Evolutionary conservation across 2,329 filamentous ascomycete genomes (phyloP).

Genomic region (Zymoseptoria tritici): DNA sequence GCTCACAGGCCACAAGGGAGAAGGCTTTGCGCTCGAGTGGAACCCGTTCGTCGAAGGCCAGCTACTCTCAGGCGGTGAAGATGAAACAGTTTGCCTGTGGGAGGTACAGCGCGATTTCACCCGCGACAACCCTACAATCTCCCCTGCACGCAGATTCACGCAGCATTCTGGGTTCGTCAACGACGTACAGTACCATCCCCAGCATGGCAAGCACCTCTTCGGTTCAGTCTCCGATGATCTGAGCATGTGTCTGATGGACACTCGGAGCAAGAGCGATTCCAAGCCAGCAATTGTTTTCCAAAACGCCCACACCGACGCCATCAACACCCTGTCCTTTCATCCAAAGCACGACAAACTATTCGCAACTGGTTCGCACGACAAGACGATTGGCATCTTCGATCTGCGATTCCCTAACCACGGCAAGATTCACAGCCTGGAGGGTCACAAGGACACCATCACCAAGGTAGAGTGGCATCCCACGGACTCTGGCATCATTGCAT

Average conservation of each 20-base stretch:
- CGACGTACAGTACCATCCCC: conserved; percentile 90
- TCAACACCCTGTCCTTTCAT: conserved; percentile 95
- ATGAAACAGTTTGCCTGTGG: conserved; percentile 88
- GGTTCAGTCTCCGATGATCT: conserved; percentile 93
- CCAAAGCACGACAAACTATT: conserved; percentile 82
- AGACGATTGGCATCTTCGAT: conserved; percentile 93
- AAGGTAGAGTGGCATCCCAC: conserved; percentile 92
- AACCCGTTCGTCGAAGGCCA: conserved; percentile 75
- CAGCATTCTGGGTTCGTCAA: conserved; percentile 91
- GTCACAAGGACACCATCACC: conserved; percentile 82
- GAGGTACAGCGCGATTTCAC: conserved; percentile 68
- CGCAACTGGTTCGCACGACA: conserved; percentile 89
- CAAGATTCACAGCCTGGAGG: conserved; percentile 81
- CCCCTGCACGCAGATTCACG: conserved; percentile 67
- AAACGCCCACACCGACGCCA: conserved; percentile 79
- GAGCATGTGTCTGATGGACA: conserved; percentile 84
- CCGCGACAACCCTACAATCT: conserved; percentile 60
- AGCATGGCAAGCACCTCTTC: conserved; percentile 68
- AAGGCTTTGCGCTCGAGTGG: conserved; percentile 92
- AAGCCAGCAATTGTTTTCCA: conserved; percentile 53
- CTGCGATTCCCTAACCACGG: conserved; percentile 62
- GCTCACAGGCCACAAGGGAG: conserved; percentile 73
- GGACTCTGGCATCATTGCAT: conserved; percentile 80
- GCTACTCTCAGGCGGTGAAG: conserved; percentile 84
- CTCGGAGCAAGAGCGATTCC: conserved; percentile 56